These are phyloP conservation scores for Rhizopogon salebrosus DNA, from an alignment of 768 basidiomycete genomes.

Conservation along the genomic window DNA sequence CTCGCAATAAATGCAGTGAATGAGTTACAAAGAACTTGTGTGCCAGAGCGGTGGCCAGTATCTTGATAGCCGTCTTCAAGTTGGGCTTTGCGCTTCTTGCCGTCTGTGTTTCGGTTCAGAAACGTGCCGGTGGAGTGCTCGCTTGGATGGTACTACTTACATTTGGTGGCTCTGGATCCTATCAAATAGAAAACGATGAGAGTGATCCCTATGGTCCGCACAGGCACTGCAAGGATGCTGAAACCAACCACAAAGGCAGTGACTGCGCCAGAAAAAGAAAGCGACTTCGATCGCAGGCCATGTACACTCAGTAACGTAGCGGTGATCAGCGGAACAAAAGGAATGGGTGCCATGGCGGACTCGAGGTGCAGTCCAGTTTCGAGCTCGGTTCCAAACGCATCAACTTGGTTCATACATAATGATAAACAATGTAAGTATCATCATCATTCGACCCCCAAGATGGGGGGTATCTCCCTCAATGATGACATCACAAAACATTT, in stretches of 20 bases:
- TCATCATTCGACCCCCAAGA: background rate
- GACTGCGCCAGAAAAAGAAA: slow-evolving; percentile 71
- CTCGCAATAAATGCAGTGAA: slow-evolving; percentile 55
- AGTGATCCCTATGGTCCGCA: slow-evolving; percentile 57
- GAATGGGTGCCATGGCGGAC: slow-evolving; percentile 18
- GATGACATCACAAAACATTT: background rate
- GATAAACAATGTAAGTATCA: no score
- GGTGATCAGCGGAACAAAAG: slow-evolving; percentile 37
- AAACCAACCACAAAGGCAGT: slow-evolving; percentile 78
- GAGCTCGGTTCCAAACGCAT: no score
- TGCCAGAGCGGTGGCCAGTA: slow-evolving; percentile 67
- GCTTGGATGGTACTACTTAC: slow-evolving; percentile 35
- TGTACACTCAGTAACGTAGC: slow-evolving; percentile 57
- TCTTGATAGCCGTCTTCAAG: slow-evolving; percentile 78
- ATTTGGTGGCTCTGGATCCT: slow-evolving; percentile 81
- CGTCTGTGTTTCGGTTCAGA: slow-evolving; percentile 37
- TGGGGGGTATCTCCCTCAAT: background rate
- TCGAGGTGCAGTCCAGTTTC: no score
- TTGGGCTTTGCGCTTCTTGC: slow-evolving; percentile 66
- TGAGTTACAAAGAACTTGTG: slow-evolving; percentile 84
- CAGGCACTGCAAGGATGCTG: slow-evolving; percentile 61
- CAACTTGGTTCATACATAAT: no score
- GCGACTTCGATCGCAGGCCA: slow-evolving; percentile 68
- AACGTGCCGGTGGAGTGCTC: background rate
- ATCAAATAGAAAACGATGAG: slow-evolving; percentile 76